Evolutionary conservation across 768 basidiomycete genomes (phyloP), one percentile per base, ranked within the genome.

Genomic region (Galerina sulciceps): DNA sequence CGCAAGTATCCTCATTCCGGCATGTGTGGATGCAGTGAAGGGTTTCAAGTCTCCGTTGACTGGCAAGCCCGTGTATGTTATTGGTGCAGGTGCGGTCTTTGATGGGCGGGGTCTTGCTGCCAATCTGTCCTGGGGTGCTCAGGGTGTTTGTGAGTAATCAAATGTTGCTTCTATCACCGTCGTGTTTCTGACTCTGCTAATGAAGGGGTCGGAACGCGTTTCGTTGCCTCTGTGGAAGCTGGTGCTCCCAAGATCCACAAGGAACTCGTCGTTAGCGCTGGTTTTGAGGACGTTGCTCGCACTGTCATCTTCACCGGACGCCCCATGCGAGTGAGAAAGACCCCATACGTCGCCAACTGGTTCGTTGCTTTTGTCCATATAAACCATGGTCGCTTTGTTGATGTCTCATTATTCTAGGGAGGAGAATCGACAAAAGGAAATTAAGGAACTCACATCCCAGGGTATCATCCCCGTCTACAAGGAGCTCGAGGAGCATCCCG

Each of bases 241-340:
- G 82, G 81, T 44, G 94, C 94, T 10, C 90, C 93, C 2, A 88
- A 88, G 71, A 81, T 81, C 59, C 94, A 96, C 78, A 96, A 96
- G 76, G 88, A 94, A 9, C 81, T 87, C 57, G 70, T 93, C 17
- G 57, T 92, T 50, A 82, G 77, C 59, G 89, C 90, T 31, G 81
- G 88, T 9, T 89, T 84, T 65, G 93, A 91, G 59, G 94, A 95
- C 71, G 86, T 87, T 17, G 79, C 88, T 41, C 89, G 87, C 15
- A 96, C 94, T n/a, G 68, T 94, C 45, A 96, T 96, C 67, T 94
- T 85, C 76, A 92, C 93, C 43, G 94, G 94, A 10, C 87, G 95
- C 34, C 95, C 96, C 17, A 77, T 97, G 64, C 86, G 95, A 38
- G 94, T 96, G 37, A 76, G 88, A 62, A 86, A 87, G 71, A 94